Evolutionary conservation across 352 stramenopile genomes (phyloP).

Genomic region (Pythium sukuiense): DNA sequence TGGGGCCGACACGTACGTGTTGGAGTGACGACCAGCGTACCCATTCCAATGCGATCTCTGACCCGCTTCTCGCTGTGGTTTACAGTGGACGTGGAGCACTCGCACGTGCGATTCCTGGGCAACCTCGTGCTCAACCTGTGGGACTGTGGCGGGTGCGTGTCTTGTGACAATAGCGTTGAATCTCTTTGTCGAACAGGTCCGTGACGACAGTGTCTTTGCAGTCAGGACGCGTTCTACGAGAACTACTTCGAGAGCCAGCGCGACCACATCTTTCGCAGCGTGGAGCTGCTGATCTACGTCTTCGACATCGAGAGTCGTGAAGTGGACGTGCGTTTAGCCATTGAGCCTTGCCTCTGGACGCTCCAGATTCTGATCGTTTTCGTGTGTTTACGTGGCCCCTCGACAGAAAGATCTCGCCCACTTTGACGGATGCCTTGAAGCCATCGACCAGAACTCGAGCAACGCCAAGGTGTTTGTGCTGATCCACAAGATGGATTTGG

Average conservation of each 20-base stretch:
- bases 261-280: slow-evolving; percentile 99
- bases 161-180: neutral
- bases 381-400: neutral
- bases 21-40: neutral
- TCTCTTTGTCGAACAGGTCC: neutral
- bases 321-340: slow-evolving; percentile 45
- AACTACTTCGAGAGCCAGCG: slow-evolving; percentile 99
- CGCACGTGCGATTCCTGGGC: slow-evolving; percentile 95
- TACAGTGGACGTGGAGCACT: slow-evolving; percentile 91
- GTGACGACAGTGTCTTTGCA: slow-evolving; percentile 14
- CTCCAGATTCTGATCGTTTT: slow-evolving; percentile 19
- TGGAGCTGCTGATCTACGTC: slow-evolving; percentile 98
- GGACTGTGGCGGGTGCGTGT: slow-evolving; percentile 95
- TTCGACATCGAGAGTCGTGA: slow-evolving; percentile 97
- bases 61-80: neutral
- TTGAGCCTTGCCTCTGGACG: neutral
- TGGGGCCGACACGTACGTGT: slow-evolving; percentile 91
- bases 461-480: slow-evolving; percentile 99
- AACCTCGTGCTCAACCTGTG: slow-evolving; percentile 99
- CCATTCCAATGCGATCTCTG: neutral
- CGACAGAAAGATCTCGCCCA: slow-evolving; percentile 97
- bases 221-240: slow-evolving; percentile 99
- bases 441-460: slow-evolving; percentile 98
- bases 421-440: slow-evolving; percentile 97
- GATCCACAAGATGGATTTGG: slow-evolving; percentile 99